These are phyloP conservation scores for Isatis tinctoria DNA, from an alignment of 345 rosid genomes.

Conservation along the genomic window DNA sequence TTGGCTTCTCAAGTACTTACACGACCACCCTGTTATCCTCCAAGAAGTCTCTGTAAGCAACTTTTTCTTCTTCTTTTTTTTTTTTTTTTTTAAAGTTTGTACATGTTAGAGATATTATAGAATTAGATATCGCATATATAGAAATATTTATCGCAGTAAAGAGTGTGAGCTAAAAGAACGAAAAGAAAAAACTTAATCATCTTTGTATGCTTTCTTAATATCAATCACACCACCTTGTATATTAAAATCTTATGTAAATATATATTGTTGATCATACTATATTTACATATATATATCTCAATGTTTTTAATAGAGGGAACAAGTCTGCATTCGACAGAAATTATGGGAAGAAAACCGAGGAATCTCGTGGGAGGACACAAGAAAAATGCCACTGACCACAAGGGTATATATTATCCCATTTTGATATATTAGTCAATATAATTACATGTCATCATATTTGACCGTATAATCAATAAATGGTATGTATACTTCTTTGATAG, in stretches of 20 bases:
- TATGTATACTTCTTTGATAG: conserved; percentile 28
- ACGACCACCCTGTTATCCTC: conserved; percentile 54
- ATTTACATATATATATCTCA: background rate
- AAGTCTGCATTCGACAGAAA: conserved; percentile 48
- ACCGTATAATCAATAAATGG: background rate
- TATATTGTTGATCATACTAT: background rate
- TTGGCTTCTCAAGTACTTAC: conserved; percentile 84
- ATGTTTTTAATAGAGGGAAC: conserved; percentile 53
- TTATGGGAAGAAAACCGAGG: conserved; percentile 45
- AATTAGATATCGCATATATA: background rate
- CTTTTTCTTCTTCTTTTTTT: background rate
- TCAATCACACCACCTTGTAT: background rate
- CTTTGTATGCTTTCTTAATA: background rate
- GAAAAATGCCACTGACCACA: conserved; percentile 77
- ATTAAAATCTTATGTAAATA: background rate
- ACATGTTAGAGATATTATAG: background rate
- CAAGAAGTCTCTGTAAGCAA: conserved; percentile 58
- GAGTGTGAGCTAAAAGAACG: background rate
- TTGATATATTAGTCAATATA: background rate
- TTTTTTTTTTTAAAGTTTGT: background rate
- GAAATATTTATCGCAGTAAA: background rate
- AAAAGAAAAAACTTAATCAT: too few species aligned
- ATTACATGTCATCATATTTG: background rate
- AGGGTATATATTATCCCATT: conserved; percentile 46
- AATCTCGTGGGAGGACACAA: conserved; percentile 87